phyloP scores from a whole-genome alignment of 768 basidiomycete genomes.

The Hygrocybe punicea region DNA sequence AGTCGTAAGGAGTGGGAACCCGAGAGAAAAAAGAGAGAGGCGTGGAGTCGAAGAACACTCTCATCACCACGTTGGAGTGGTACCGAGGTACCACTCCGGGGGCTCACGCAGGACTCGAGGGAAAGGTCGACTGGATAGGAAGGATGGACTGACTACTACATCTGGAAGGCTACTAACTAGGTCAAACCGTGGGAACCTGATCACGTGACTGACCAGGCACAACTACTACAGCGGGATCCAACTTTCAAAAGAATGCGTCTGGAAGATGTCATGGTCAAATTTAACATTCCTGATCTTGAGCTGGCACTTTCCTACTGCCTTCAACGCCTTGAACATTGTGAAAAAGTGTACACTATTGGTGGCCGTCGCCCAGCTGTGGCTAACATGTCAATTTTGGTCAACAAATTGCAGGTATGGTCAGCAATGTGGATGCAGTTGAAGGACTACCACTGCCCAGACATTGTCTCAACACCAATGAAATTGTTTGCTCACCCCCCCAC shows the following conservation, averaged over 20 bases:
- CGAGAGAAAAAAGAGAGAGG: too few relatives aligned
- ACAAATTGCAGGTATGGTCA: slow-evolving; percentile 28
- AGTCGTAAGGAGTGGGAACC: too few relatives aligned
- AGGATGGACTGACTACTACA: too few relatives aligned
- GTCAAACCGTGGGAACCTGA: too few relatives aligned
- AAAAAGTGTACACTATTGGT: slow-evolving; percentile 1
- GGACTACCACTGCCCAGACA: slow-evolving; percentile 20
- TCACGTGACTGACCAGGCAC: too few relatives aligned
- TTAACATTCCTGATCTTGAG: slow-evolving; percentile 25
- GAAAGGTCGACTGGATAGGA: too few relatives aligned
- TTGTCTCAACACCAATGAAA: slow-evolving; percentile 17
- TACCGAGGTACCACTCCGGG: too few relatives aligned
- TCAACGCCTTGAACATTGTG: not conserved
- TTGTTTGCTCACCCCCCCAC: slow-evolving; percentile 21
- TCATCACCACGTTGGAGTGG: too few relatives aligned
- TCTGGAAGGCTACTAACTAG: too few relatives aligned
- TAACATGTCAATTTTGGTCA: slow-evolving; percentile 14
- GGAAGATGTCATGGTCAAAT: slow-evolving; percentile 18
- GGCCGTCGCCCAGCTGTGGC: slow-evolving; percentile 1
- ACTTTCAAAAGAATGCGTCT: slow-evolving; percentile 16
- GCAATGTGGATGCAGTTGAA: slow-evolving; percentile 22
- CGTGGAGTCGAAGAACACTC: too few relatives aligned
- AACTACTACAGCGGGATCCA: too few relatives aligned
- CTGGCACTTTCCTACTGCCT: slow-evolving; percentile 24
- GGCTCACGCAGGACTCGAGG: too few relatives aligned